Percentiles rank a stretch among this genome's conserved stretches.
Conservation (phyloP, 1,284 basidiomycete species). For the Takashimella koratensis region DNA sequence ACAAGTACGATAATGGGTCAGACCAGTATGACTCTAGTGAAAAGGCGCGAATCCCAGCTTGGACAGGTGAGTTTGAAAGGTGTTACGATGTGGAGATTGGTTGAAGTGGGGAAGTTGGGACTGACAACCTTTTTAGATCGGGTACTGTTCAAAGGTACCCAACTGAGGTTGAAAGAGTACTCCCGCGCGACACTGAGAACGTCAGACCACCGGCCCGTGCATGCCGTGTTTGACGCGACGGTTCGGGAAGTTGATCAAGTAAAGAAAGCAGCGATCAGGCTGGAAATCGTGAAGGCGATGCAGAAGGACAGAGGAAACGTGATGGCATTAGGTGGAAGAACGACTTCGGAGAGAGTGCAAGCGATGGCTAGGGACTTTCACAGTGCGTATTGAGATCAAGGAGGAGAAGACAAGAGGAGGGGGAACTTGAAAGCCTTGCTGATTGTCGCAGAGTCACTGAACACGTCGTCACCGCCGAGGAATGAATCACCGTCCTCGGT, state of each 20-base stretch:
- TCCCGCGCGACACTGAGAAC: slow-evolving; percentile 71
- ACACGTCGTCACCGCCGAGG: no score
- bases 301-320: slow-evolving; percentile 2
- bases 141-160: slow-evolving; percentile 73
- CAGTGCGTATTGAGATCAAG: no score
- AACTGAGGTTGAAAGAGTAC: slow-evolving; percentile 45
- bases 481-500: no score
- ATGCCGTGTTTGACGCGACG: slow-evolving; percentile 72
- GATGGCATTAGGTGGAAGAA: slow-evolving; percentile 14
- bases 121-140: slow-evolving; percentile 74
- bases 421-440: slow-evolving; percentile 21
- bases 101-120: no score
- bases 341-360: no score
- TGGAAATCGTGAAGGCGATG: slow-evolving; percentile 49
- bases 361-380: no score
- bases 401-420: slow-evolving; percentile 9
- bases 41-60: slow-evolving; percentile 93
- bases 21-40: slow-evolving; percentile 92
- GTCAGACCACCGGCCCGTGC: slow-evolving; percentile 95
- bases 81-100: neutral
- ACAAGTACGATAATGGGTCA: slow-evolving; percentile 56
- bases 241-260: slow-evolving; percentile 72
- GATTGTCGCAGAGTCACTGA: no score
- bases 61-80: slow-evolving; percentile 67
- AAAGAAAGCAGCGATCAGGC: slow-evolving; percentile 68